Conservation (phyloP, 2,329 filamentous ascomycete genomes). For the Rutstroemia sp. region DNA sequence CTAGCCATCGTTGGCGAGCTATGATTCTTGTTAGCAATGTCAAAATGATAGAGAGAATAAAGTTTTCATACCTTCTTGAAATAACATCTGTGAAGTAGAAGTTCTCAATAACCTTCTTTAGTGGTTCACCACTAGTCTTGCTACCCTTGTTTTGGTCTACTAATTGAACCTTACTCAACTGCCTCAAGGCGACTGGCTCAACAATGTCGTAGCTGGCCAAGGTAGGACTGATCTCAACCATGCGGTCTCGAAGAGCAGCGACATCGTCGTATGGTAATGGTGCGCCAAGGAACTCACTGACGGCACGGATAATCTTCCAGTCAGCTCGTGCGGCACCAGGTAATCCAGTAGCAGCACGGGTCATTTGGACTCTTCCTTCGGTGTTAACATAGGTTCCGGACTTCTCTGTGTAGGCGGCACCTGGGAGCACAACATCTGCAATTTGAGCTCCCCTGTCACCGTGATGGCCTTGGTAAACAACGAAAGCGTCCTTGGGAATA, state of each 20-base stretch:
- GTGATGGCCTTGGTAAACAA: conserved; percentile 97
- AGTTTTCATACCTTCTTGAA: conserved; percentile 70
- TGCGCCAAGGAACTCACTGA: conserved; percentile 80
- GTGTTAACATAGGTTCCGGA: conserved; percentile 95
- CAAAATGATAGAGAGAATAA: neutral
- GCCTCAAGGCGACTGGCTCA: conserved; percentile 67
- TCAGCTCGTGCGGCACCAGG: conserved; percentile 88
- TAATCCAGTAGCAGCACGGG: conserved; percentile 78
- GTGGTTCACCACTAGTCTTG: conserved; percentile 60
- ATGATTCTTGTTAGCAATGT: conserved; percentile 7
- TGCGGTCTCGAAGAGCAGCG: conserved; percentile 79
- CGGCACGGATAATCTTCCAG: conserved; percentile 97
- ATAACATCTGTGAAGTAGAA: conserved; percentile 99
- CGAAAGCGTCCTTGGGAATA: conserved; percentile 91
- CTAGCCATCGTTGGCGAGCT: conserved; percentile 98
- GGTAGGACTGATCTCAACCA: conserved; percentile 89
- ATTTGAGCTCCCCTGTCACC: conserved; percentile 89
- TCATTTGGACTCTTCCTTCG: conserved; percentile 92
- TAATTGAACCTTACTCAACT: conserved; percentile 86
- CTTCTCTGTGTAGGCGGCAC: conserved; percentile 96
- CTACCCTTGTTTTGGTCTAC: conserved; percentile 93
- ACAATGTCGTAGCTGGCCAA: conserved; percentile 86
- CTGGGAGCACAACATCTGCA: conserved; percentile 88
- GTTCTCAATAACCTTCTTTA: conserved; percentile 85
- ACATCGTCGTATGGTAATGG: conserved; percentile 92